Evolutionary conservation across 495 filamentous ascomycete genomes (phyloP).

Genomic region (Penicillium steckii): DNA sequence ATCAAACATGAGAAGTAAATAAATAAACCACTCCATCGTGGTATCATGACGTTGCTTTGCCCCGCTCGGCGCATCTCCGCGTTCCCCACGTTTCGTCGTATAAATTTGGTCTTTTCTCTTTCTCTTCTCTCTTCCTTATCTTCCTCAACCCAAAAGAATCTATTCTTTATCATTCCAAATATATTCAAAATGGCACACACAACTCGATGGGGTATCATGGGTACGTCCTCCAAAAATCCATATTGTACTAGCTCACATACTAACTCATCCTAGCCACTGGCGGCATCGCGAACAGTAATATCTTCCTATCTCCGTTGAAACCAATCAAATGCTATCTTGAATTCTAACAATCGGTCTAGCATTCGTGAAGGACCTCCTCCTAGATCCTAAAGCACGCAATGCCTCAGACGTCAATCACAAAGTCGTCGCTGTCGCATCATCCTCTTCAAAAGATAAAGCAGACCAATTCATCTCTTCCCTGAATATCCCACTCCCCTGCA

Average conservation of each 20-base stretch:
- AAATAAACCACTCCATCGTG: neutral
- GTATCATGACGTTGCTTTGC: slow-evolving; percentile 20
- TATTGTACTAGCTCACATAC: neutral
- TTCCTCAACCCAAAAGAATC: slow-evolving; percentile 9
- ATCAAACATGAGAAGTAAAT: neutral
- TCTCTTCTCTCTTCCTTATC: neutral
- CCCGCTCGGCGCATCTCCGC: slow-evolving; percentile 37
- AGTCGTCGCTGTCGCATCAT: slow-evolving; percentile 80
- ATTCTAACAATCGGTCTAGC: slow-evolving; percentile 37
- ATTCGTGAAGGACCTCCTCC: slow-evolving; percentile 82
- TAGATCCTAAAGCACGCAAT: slow-evolving; percentile 68
- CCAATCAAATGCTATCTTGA: no score
- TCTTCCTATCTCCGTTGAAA: no score
- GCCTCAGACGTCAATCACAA: slow-evolving; percentile 75
- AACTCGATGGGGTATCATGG: slow-evolving; percentile 77
- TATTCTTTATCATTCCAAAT: neutral
- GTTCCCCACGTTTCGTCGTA: no score
- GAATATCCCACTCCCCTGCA: slow-evolving; percentile 61
- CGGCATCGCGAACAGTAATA: slow-evolving; percentile 70
- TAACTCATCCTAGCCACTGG: slow-evolving; percentile 58
- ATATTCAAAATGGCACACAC: slow-evolving; percentile 45
- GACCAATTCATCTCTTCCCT: slow-evolving; percentile 68
- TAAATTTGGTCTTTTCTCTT: neutral
- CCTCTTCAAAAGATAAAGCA: slow-evolving; percentile 66
- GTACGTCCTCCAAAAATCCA: slow-evolving; percentile 27